Evolutionary conservation across 2,329 filamentous ascomycete genomes (phyloP).

Genomic region (Neonectria sp.): DNA sequence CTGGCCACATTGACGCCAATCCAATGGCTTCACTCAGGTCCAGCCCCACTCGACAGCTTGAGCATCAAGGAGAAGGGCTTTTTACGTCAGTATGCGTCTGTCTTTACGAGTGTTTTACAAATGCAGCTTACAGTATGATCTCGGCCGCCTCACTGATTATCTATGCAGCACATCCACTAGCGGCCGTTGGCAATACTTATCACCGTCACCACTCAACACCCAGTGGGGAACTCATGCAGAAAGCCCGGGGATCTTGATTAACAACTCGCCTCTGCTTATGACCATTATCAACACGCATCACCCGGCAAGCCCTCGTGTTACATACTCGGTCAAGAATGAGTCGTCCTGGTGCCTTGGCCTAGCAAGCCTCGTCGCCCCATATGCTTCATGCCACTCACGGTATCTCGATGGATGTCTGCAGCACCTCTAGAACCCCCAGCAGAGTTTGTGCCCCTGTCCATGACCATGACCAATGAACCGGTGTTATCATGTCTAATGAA

Average conservation of each 20-base stretch:
- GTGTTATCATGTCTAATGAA: neutral
- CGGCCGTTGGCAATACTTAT: neutral
- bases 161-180: neutral
- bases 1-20: neutral
- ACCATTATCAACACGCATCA: neutral
- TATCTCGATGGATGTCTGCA: neutral
- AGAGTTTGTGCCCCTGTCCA: neutral
- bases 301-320: neutral
- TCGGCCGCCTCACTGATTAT: neutral
- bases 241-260: too few species aligned
- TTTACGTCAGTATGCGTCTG: too few species aligned
- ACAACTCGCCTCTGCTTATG: too few species aligned
- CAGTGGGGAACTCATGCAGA: neutral
- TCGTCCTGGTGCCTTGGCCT: neutral
- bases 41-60: neutral
- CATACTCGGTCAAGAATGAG: neutral
- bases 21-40: neutral
- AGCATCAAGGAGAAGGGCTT: neutral
- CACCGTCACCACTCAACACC: neutral
- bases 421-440: neutral
- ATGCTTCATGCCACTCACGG: neutral
- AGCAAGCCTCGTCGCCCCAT: too few species aligned
- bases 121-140: neutral
- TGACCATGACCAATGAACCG: neutral
- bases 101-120: too few species aligned